Base-by-base conservation (phyloP, 2,329 filamentous ascomycete genomes). In the Fusarium stilboides region DNA sequence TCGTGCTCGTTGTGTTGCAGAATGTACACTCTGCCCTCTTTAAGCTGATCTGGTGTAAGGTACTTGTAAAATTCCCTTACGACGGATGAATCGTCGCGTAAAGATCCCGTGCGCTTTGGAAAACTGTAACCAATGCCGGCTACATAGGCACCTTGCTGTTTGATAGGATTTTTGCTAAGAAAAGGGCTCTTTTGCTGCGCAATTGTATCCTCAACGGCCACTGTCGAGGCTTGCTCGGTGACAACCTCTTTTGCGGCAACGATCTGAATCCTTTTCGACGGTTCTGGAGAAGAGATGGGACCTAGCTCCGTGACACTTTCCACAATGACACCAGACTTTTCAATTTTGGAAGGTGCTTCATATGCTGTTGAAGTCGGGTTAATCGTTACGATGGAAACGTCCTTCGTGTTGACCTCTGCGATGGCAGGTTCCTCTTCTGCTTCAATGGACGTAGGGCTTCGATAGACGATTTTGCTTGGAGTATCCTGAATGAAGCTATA, bases 1-100 rank as follows among this genome's bases (percentile, higher is more conserved):
- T 40, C 15, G 1, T 69, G 3, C 8, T 28, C 7, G 3, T n/a
- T 54, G 24, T 59, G 57, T 31, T 58, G 43, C 8, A 70, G 43
- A 20, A 69, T 19, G 24, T 67, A 70, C 19, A 69, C 49, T 10
- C 46, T 15, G 4, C 66, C 66, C 4, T 24, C 10, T 26, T 26
- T 6, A 2, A 26, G 8, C 8, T 70, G 45, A 1, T 8, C 2
- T 10, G 19, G 10, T 1, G 44, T 59, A 6, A 66, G 62, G 15
- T 54, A 36, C 5, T 39, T 57, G 10, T 15, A 12, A 1, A 68
- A n/a, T 44, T 62, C 62, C 8, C 7, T 14, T 2, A 60, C 15
- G 14, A 70, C 56, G 13, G 37, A 31, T 2, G 66, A 45, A 8
- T 3, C 5, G 15, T 28, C 14, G n/a, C 59, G 33, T 8, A 68